Evolutionary conservation across 2,329 filamentous ascomycete genomes (phyloP).

Genomic region (Phoma herbarum): DNA sequence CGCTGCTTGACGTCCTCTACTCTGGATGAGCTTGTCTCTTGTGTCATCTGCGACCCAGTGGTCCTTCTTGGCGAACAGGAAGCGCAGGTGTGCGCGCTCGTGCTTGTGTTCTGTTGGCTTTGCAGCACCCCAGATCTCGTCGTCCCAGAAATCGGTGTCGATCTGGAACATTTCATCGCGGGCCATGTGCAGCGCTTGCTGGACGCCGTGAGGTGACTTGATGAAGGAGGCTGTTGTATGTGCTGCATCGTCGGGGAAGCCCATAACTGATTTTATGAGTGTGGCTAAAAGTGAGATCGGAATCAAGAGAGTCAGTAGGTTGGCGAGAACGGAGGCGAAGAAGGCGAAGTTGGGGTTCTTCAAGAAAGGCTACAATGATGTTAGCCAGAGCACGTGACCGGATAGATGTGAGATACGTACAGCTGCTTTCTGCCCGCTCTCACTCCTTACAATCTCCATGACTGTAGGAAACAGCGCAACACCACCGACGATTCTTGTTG

Average conservation of each 20-base stretch:
- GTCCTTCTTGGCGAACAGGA: constrained; percentile 68
- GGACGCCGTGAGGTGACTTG: constrained; percentile 58
- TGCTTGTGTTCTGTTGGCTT: constrained; percentile 37
- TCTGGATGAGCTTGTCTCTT: constrained; percentile 62
- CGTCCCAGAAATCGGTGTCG: constrained; percentile 64
- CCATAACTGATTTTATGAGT: constrained; percentile 56
- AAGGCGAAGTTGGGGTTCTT: constrained; percentile 39
- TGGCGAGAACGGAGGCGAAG: constrained; percentile 50
- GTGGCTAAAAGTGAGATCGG: constrained; percentile 52
- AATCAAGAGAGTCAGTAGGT: constrained; percentile 55
- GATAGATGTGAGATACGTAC: constrained; percentile 39
- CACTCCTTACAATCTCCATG: constrained; percentile 56
- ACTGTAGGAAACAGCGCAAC: constrained; percentile 59
- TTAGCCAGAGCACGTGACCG: constrained; percentile 15
- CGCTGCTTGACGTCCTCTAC: constrained; percentile 45
- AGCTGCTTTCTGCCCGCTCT: constrained; percentile 52
- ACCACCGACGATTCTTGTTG: constrained; percentile 40
- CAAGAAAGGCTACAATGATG: constrained; percentile 31
- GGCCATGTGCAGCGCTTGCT: constrained; percentile 67
- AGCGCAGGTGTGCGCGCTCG: constrained; percentile 59
- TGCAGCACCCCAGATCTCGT: constrained; percentile 66
- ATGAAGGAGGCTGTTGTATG: constrained; percentile 61
- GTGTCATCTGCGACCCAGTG: constrained; percentile 69
- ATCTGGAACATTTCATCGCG: constrained; percentile 67
- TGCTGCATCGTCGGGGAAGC: constrained; percentile 55